phyloP scores from a whole-genome alignment of 257 asterid genomes.

The Cynanchum wilfordii region DNA sequence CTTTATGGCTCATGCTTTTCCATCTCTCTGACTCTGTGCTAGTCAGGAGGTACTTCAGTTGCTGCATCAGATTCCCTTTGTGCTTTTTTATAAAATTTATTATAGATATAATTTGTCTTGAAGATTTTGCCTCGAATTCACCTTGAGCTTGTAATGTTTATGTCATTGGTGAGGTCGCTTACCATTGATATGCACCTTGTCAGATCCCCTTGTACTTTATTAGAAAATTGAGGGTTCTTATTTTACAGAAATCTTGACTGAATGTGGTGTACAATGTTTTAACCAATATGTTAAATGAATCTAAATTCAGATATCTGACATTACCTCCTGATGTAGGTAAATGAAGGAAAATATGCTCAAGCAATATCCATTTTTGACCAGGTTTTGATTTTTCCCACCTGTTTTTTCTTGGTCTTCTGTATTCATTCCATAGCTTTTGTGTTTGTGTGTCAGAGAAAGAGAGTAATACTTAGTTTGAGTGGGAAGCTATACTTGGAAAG shows the following conservation, averaged over 20 bases:
- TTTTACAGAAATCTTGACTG: not conserved
- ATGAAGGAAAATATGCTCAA: conserved; percentile 80
- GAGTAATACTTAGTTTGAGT: conserved; percentile 15
- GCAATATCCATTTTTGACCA: conserved; percentile 90
- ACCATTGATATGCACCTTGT: not conserved
- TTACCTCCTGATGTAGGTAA: conserved; percentile 59
- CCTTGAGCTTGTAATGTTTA: too few species aligned
- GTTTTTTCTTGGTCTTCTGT: conserved; percentile 3
- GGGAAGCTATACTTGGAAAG: conserved; percentile 14
- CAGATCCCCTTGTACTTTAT: not conserved
- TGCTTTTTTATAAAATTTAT: too few species aligned
- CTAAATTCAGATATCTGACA: conserved; percentile 10
- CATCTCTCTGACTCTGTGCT: not conserved
- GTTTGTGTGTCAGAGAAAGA: conserved; percentile 9
- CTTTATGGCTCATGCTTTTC: not conserved
- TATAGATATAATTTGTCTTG: too few species aligned
- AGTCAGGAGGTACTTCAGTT: not conserved
- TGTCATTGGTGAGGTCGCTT: too few species aligned
- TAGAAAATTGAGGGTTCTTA: not conserved
- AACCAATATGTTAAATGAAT: conserved; percentile 9
- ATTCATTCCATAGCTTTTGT: conserved; percentile 14
- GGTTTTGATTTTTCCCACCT: conserved; percentile 37
- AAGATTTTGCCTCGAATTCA: too few species aligned
- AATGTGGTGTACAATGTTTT: not conserved
- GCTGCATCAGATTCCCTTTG: not conserved